Evolutionary conservation across 148 eudicot species (phyloP).

Genomic region (Camellia granthamiana): DNA sequence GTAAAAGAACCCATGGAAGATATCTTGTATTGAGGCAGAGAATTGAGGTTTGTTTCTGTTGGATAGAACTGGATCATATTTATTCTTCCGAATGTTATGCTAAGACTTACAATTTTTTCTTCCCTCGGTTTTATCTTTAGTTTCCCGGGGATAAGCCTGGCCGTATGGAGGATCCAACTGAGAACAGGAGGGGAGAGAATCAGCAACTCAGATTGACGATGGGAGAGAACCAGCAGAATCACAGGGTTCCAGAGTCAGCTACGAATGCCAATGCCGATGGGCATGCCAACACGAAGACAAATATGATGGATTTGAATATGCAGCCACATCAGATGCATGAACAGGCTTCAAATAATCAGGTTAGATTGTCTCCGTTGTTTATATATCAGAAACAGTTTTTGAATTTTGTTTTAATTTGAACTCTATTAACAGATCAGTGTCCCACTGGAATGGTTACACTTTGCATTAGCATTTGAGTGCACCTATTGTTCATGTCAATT

Average conservation of each 20-base stretch:
- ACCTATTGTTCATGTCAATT: too few species aligned
- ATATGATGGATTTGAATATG: slow-evolving; percentile 48
- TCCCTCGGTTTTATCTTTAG: slow-evolving; percentile 30
- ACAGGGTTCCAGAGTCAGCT: slow-evolving; percentile 18
- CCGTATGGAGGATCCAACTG: slow-evolving; percentile 29
- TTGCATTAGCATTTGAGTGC: neutral
- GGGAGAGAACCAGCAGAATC: slow-evolving; percentile 23
- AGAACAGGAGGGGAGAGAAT: slow-evolving; percentile 19
- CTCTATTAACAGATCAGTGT: neutral
- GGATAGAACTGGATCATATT: slow-evolving; percentile 7
- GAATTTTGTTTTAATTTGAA: neutral
- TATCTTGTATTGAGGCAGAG: slow-evolving; percentile 73
- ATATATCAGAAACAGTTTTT: too few species aligned
- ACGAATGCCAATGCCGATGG: slow-evolving; percentile 14
- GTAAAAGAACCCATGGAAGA: slow-evolving; percentile 76
- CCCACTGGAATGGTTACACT: neutral
- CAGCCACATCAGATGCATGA: slow-evolving; percentile 35
- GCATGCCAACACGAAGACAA: slow-evolving; percentile 22
- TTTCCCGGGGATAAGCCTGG: slow-evolving; percentile 64
- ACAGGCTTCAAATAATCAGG: slow-evolving; percentile 33
- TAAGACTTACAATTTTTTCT: neutral
- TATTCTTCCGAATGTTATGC: slow-evolving; percentile 10
- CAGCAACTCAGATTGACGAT: slow-evolving; percentile 13
- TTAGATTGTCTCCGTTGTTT: neutral
- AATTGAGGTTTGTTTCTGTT: slow-evolving; percentile 64